Conservation (phyloP, 306 rosid genomes). For the Gastrolobium bilobum region DNA sequence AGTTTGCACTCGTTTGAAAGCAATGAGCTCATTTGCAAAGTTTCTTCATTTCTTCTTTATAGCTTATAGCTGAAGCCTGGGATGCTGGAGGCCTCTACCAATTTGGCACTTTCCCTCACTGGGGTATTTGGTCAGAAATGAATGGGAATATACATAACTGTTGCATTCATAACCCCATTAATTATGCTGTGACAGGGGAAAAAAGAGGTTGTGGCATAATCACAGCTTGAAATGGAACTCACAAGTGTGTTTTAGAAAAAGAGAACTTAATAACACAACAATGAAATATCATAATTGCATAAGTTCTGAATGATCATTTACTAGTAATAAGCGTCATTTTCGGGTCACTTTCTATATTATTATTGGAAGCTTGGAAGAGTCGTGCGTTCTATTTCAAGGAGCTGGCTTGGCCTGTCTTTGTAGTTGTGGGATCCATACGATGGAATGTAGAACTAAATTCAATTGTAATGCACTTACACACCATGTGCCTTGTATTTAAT, state of each 20-base stretch:
- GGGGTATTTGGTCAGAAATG: slow-evolving; percentile 99
- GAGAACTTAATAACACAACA: slow-evolving; percentile 17
- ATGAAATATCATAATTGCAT: slow-evolving; percentile 25
- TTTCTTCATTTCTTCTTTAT: slow-evolving; percentile 49
- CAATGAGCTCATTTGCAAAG: slow-evolving; percentile 33
- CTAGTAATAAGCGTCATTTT: neutral
- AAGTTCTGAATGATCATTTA: neutral
- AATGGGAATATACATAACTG: slow-evolving; percentile 73
- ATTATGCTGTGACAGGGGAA: slow-evolving; percentile 27
- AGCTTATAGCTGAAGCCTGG: slow-evolving; percentile 99
- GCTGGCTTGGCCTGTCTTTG: slow-evolving; percentile 34
- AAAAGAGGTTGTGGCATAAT: slow-evolving; percentile 9
- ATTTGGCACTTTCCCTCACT: slow-evolving; percentile 95
- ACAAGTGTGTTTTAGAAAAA: slow-evolving; percentile 1
- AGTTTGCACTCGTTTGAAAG: slow-evolving; percentile 40
- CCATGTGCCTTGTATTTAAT: slow-evolving; percentile 37
- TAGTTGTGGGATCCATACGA: slow-evolving; percentile 4
- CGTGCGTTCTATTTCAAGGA: slow-evolving; percentile 24
- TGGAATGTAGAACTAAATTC: neutral
- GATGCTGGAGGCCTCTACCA: slow-evolving; percentile 97
- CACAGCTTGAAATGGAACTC: slow-evolving; percentile 36
- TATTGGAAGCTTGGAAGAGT: slow-evolving; percentile 21
- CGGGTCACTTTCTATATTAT: slow-evolving; percentile 33
- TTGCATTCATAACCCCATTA: slow-evolving; percentile 30
- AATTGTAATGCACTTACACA: neutral